Evolutionary conservation across 2,329 filamentous ascomycete genomes (phyloP), one percentile per base, ranked within the genome.

Genomic region (Ascochyta lentis): DNA sequence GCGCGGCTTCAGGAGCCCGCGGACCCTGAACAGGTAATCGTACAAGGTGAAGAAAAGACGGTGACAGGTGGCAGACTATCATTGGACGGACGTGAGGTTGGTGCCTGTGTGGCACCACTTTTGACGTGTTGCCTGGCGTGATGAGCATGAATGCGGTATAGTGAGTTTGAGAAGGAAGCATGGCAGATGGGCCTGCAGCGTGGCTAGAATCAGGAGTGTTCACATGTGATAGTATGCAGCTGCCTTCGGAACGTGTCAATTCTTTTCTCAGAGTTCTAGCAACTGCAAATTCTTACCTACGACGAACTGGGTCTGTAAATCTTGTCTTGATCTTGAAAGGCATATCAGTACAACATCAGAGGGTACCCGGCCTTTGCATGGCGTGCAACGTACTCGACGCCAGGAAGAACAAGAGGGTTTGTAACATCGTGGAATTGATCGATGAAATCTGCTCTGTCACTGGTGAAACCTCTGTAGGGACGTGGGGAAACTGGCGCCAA

Each of bases 41-140:
- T 19, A 19, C 19, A 19, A 19, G 19, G 19, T 19, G 19, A 19
- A 19, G 8, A 29, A 24, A 4, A 3, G 1, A 7, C 16, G 16
- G 22, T 9, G 29, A 16, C 6, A 9, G 24, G 10, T 5, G 19
- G 6, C 2, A 15, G 16, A 6, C 37, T 40, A 22, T 8, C 45
- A 46, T 37, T 47, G 47, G 27, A 6, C 10, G 35, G 23, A 55
- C 29, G 29, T 49, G 35, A 29, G 45, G 13, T 29, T 35, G 46
- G 13, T 29, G 45, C 45, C 35, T 49, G 10, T 4, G 5, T 6
- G 5, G 3, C 8, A 13, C 29, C 46, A 46, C 46, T 45, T 55
- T 45, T 26, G 23, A 9, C 5, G 27, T 19, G 40, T 22, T 45
- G 45, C 40, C 44, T 54, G 24, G 10, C 7, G 6, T 2, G 16